These are phyloP conservation scores for Alternaria panax DNA, from an alignment of 2,329 filamentous ascomycete species.

Conservation along the genomic window DNA sequence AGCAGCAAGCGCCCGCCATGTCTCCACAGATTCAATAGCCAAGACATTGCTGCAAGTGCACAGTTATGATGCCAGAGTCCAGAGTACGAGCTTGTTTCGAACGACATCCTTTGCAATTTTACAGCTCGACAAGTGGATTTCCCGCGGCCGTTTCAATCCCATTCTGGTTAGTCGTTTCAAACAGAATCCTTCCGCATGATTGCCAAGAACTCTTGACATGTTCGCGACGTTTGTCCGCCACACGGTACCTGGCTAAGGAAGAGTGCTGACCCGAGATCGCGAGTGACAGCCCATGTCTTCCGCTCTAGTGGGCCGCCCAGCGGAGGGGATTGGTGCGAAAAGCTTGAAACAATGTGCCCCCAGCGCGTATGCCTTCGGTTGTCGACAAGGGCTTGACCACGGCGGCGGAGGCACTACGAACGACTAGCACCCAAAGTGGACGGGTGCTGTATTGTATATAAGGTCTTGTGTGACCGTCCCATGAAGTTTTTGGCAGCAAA, in stretches of 20 bases:
- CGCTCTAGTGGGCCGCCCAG: slow-evolving; percentile 6
- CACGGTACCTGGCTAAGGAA: slow-evolving; percentile 8
- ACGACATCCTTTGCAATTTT: slow-evolving; percentile 15
- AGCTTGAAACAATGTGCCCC: slow-evolving; percentile 16
- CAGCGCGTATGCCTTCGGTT: slow-evolving; percentile 8
- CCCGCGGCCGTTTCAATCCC: not conserved
- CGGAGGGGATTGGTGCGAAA: slow-evolving; percentile 16
- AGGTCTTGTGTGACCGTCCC: slow-evolving; percentile 10
- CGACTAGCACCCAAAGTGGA: not conserved
- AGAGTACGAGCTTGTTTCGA: slow-evolving; percentile 24
- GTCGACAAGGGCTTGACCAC: slow-evolving; percentile 10
- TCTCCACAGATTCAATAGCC: slow-evolving; percentile 6
- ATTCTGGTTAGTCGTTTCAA: slow-evolving; percentile 25
- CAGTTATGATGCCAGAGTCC: slow-evolving; percentile 8
- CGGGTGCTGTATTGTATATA: slow-evolving; percentile 13
- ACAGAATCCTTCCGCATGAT: slow-evolving; percentile 18
- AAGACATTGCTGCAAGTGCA: slow-evolving; percentile 17
- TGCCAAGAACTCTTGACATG: slow-evolving; percentile 9
- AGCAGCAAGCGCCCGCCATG: not conserved
- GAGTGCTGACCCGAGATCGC: slow-evolving; percentile 7
- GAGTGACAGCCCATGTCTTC: slow-evolving; percentile 7
- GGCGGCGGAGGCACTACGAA: slow-evolving; percentile 4
- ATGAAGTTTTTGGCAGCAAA: slow-evolving; percentile 17
- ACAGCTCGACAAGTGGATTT: slow-evolving; percentile 25
- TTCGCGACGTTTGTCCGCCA: slow-evolving; percentile 9